Conservation (phyloP, 1,284 basidiomycete species). For the Rhizoctonia solani region DNA sequence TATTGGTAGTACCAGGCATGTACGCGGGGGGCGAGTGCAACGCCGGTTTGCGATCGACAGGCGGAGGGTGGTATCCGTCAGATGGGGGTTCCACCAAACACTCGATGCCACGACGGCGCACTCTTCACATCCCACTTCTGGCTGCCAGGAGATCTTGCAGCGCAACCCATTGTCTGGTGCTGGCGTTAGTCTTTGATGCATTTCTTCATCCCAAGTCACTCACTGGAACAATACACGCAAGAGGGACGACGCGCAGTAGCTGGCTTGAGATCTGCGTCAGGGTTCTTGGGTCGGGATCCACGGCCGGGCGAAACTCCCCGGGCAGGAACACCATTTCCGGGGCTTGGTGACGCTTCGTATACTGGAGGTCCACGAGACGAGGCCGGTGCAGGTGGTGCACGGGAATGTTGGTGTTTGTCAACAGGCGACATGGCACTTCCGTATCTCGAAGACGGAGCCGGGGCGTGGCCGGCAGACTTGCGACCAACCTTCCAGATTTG, state of each 20-base stretch:
- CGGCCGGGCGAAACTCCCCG: constrained; percentile 1
- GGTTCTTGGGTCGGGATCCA: not conserved
- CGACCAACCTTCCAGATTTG: constrained; percentile 32
- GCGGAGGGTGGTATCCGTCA: constrained; percentile 15
- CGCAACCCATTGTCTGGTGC: not conserved
- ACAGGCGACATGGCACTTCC: not conserved
- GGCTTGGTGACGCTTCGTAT: constrained; percentile 19
- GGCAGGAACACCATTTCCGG: constrained; percentile 7
- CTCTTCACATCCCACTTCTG: constrained; percentile 28
- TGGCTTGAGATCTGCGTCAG: constrained; percentile 8
- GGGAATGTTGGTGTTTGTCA: not conserved
- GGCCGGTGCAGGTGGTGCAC: not conserved
- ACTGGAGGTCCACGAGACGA: constrained; percentile 15
- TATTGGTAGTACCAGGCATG: not conserved
- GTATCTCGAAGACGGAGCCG: not conserved
- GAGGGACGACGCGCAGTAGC: constrained; percentile 1
- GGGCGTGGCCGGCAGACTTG: not conserved
- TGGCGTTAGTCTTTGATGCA: not conserved
- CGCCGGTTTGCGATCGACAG: constrained; percentile 25
- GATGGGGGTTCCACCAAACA: constrained; percentile 21
- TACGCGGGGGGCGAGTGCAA: constrained; percentile 16
- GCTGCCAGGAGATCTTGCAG: not conserved
- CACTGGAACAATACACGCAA: constrained; percentile 26
- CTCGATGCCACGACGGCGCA: constrained; percentile 20
- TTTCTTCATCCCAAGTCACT: not conserved